These are phyloP conservation scores for Xylariaceae sp. DNA, from an alignment of 2,329 filamentous ascomycete genomes.

Conservation along the genomic window DNA sequence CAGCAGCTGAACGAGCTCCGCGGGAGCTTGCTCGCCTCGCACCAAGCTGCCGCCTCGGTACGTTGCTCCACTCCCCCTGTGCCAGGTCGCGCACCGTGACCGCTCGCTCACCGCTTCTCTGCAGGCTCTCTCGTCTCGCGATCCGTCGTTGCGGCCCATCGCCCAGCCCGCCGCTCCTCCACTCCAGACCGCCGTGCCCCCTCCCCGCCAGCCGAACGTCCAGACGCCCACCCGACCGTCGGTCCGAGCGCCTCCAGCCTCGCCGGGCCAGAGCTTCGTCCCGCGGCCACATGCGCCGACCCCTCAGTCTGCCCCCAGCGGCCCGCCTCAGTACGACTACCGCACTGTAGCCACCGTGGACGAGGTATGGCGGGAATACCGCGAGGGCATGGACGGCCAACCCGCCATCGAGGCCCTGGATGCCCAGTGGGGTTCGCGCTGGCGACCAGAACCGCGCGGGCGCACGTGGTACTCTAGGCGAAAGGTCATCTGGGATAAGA, in stretches of 20 bases:
- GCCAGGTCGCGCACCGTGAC: neutral
- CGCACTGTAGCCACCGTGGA: conserved; percentile 27
- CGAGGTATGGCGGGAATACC: conserved; percentile 31
- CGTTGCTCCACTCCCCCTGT: conserved; percentile 6
- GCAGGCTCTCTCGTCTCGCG: conserved; percentile 17
- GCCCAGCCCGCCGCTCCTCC: conserved; percentile 17
- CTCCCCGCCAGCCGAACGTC: conserved; percentile 17
- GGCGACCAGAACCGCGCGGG: conserved; percentile 29
- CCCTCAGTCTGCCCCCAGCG: conserved; percentile 17
- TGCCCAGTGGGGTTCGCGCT: conserved; percentile 27
- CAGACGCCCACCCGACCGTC: conserved; percentile 22
- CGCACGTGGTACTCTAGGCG: conserved; percentile 31
- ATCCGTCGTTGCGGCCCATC: conserved; percentile 15
- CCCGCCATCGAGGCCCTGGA: conserved; percentile 29
- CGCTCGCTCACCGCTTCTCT: conserved; percentile 11
- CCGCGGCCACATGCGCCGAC: conserved; percentile 19
- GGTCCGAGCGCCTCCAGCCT: conserved; percentile 20
- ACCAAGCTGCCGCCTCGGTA: conserved; percentile 26
- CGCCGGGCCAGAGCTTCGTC: conserved; percentile 19
- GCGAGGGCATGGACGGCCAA: conserved; percentile 28
- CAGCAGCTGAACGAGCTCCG: conserved; percentile 27
- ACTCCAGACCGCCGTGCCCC: conserved; percentile 16
- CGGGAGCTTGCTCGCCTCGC: conserved; percentile 22
- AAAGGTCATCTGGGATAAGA: conserved; percentile 33
- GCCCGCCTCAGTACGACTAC: conserved; percentile 27